Conservation (phyloP, 768 basidiomycete species). For the Lentinus tigrinus region DNA sequence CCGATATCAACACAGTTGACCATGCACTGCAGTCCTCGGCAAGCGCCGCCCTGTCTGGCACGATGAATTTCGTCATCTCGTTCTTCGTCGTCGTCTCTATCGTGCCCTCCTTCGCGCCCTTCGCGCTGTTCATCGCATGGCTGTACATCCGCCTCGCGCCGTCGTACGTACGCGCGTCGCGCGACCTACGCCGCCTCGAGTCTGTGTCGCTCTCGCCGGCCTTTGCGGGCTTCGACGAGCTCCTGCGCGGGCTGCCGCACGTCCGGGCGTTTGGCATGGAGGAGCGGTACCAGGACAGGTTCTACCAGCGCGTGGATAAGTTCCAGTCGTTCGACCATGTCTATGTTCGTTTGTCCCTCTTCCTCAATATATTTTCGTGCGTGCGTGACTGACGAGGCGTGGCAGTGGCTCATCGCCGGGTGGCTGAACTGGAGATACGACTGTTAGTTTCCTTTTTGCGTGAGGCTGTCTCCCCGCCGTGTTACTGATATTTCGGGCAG, state of each 20-base stretch:
- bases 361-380: not conserved
- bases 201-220: conserved; percentile 68
- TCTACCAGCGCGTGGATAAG: conserved; percentile 56
- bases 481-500: conserved; percentile 28
- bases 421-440: conserved; percentile 79
- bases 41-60: conserved; percentile 51
- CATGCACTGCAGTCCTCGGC: conserved; percentile 57
- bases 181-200: conserved; percentile 68
- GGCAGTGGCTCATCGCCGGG: conserved; percentile 63
- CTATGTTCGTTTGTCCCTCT: conserved; percentile 46
- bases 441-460: conserved; percentile 38
- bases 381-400: not conserved
- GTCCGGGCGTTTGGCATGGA: conserved; percentile 76
- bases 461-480: not conserved
- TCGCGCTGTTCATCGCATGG: conserved; percentile 67
- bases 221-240: conserved; percentile 72
- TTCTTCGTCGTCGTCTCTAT: conserved; percentile 63
- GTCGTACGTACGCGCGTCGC: conserved; percentile 56
- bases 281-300: conserved; percentile 58
- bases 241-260: conserved; percentile 63
- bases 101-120: conserved; percentile 63
- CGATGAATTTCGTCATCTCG: conserved; percentile 61
- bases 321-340: conserved; percentile 73
- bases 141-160: conserved; percentile 65
- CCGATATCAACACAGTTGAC: conserved; percentile 75